Evolutionary conservation across 768 basidiomycete genomes (phyloP).

Genomic region (Rhodotorula sphaerocarpa): DNA sequence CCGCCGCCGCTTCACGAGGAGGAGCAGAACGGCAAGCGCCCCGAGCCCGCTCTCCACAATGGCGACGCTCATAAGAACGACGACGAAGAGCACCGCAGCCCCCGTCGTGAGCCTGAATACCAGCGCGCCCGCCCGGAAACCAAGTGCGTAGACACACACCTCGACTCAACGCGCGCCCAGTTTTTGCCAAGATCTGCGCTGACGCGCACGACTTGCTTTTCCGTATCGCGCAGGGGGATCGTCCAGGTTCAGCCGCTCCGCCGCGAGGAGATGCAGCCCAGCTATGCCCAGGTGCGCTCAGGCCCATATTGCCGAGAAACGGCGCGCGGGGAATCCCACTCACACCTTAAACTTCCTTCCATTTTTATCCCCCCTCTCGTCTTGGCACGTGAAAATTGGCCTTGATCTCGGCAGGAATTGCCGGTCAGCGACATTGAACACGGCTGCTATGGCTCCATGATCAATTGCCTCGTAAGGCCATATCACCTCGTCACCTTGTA

Average conservation of each 20-base stretch:
- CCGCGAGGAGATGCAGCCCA: constrained; percentile 54
- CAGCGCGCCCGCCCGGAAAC: not conserved
- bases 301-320: not conserved
- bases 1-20: no score
- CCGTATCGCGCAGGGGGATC: not conserved
- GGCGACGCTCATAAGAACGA: no score
- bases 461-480: constrained; percentile 24
- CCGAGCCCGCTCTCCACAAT: no score
- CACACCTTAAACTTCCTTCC: no score
- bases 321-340: no score
- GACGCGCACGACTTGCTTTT: not conserved
- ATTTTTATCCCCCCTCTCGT: constrained; percentile 58
- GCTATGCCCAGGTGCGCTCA: constrained; percentile 66
- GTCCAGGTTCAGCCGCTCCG: constrained; percentile 20
- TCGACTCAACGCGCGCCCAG: no score
- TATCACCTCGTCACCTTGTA: no score
- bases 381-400: not conserved
- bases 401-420: constrained; percentile 53
- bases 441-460: constrained; percentile 33
- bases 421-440: constrained; percentile 72
- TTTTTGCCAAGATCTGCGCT: no score
- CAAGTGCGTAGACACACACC: not conserved
- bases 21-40: no score
- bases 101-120: no score
- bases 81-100: no score